A percentile compares a stretch with the other conserved stretches of the same genome.
Conservation (phyloP, 2,329 filamentous ascomycete species). For the Aspergillus neoniger region DNA sequence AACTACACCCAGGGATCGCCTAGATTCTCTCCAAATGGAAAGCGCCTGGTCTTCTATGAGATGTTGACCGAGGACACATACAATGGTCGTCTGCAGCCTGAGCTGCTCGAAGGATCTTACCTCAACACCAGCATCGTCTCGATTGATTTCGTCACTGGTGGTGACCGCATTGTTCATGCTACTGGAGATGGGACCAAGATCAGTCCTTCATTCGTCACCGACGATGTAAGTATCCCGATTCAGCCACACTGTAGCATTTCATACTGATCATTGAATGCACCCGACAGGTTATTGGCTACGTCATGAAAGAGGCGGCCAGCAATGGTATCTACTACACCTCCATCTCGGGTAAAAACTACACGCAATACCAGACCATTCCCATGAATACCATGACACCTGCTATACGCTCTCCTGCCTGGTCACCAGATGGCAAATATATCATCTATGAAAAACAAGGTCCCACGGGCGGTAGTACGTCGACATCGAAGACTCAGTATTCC, state of each 20-base stretch:
- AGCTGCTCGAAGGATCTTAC: conserved; percentile 10
- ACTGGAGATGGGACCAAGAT: no score
- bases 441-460: conserved; percentile 26
- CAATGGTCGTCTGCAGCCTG: conserved; percentile 34
- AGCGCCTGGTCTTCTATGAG: conserved; percentile 43
- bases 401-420: conserved; percentile 33
- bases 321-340: conserved; percentile 35
- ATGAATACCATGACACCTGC: conserved; percentile 4
- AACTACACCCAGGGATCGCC: conserved; percentile 43
- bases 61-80: conserved; percentile 43
- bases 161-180: conserved; percentile 28
- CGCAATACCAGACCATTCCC: not conserved
- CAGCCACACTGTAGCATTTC: no score
- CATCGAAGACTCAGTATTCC: conserved; percentile 38
- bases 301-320: conserved; percentile 21
- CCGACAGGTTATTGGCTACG: conserved; percentile 18
- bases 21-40: conserved; percentile 41
- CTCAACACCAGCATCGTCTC: conserved; percentile 29
- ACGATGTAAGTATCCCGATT: no score
- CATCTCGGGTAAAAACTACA: no score
- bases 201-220: no score
- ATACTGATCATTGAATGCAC: no score
- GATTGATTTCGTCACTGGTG: conserved; percentile 44
- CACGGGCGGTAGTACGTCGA: conserved; percentile 20
- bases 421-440: conserved; percentile 31